Percentiles rank a stretch among this genome's conserved stretches.
Conservation (phyloP, 192 early-diverging fungal species). For the Podila verticillata region DNA sequence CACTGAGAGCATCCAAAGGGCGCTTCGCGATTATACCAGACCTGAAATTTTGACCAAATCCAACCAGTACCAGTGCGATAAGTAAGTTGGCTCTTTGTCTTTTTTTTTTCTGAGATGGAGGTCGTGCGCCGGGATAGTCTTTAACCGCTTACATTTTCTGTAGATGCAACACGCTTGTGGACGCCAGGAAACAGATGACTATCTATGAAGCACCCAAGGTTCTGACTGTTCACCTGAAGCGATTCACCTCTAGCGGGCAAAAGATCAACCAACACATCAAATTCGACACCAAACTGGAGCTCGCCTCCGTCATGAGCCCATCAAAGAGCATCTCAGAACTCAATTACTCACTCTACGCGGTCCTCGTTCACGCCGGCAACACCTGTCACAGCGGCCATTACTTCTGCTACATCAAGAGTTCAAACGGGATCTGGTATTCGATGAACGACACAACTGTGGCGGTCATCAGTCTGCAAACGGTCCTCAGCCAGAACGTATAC, state of each 20-base stretch:
- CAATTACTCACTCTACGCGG: conserved; percentile 77
- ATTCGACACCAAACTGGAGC: conserved; percentile 70
- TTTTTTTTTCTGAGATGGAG: background rate
- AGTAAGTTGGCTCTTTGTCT: conserved; percentile 51
- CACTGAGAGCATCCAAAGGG: conserved; percentile 69
- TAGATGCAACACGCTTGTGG: conserved; percentile 79
- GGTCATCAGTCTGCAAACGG: conserved; percentile 72
- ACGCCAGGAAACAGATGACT: conserved; percentile 84
- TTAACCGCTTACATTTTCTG: background rate
- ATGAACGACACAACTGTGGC: conserved; percentile 80
- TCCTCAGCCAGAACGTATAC: conserved; percentile 82
- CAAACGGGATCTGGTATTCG: conserved; percentile 80
- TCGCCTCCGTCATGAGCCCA: conserved; percentile 69
- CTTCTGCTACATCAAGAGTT: conserved; percentile 81
- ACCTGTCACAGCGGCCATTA: conserved; percentile 88
- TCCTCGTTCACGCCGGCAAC: conserved; percentile 83
- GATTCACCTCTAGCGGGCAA: conserved; percentile 72
- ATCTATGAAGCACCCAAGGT: conserved; percentile 77
- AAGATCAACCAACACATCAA: conserved; percentile 75
- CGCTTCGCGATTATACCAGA: conserved; percentile 76
- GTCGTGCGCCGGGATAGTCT: too few species aligned
- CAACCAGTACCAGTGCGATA: conserved; percentile 83
- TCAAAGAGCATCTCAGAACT: conserved; percentile 24
- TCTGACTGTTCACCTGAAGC: conserved; percentile 85
- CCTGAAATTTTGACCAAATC: conserved; percentile 71